These are phyloP conservation scores for Podospora fimiseda DNA, from an alignment of 495 filamentous ascomycete genomes.

Conservation along the genomic window DNA sequence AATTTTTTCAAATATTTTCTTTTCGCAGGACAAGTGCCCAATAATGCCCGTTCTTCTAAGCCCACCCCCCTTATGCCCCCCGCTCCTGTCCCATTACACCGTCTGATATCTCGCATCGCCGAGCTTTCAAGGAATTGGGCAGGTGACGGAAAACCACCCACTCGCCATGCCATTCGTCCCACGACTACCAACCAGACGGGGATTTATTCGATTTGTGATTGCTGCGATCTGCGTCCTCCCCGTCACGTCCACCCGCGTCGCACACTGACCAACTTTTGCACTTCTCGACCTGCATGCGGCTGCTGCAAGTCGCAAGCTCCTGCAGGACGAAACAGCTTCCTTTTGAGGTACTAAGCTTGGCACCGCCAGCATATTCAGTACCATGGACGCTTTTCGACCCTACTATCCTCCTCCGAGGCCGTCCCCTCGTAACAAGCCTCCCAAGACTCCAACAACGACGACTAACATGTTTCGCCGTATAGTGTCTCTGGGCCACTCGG, in stretches of 20 bases:
- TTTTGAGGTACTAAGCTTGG: slow-evolving; percentile 13
- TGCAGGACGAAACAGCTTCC: slow-evolving; percentile 14
- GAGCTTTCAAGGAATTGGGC: background rate
- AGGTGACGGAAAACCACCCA: background rate
- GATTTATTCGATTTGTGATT: no score
- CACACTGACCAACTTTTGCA: slow-evolving; percentile 1
- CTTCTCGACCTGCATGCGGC: slow-evolving; percentile 26
- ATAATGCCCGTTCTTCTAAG: no score
- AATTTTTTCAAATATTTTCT: background rate
- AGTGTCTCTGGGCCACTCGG: slow-evolving; percentile 40
- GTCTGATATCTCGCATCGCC: background rate
- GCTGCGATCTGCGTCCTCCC: slow-evolving; percentile 1
- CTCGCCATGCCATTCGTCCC: background rate
- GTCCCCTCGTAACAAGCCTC: no score
- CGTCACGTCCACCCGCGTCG: slow-evolving; percentile 4
- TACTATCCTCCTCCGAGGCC: background rate
- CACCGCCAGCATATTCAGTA: slow-evolving; percentile 4
- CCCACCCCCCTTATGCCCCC: background rate
- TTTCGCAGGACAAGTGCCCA: background rate
- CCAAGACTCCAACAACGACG: background rate
- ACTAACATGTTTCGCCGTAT: slow-evolving; percentile 42
- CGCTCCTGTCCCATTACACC: background rate
- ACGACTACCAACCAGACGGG: background rate
- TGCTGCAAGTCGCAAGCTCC: slow-evolving; percentile 27
- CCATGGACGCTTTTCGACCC: background rate